A percentile compares a stretch with the other conserved stretches of the same genome.
Evolutionary conservation across 768 basidiomycete species (phyloP).

Genomic region (Boletus barrowsii): DNA sequence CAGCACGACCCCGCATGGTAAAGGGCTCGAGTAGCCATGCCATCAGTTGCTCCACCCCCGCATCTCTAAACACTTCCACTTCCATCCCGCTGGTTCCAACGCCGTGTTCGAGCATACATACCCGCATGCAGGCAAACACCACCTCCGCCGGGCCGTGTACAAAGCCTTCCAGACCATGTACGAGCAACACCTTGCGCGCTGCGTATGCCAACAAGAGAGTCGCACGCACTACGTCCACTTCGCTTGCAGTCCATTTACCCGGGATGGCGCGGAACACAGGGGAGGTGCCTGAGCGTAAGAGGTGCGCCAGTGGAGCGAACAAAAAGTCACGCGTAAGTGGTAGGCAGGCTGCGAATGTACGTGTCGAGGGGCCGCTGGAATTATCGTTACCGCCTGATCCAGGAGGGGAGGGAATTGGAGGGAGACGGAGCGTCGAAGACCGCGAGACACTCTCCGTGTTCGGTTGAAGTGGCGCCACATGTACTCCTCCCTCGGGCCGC

Average conservation of each 20-base stretch:
- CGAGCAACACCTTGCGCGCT: slow-evolving; percentile 43
- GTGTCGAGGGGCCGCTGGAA: not conserved
- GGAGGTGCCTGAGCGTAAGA: slow-evolving; percentile 75
- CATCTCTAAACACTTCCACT: slow-evolving; percentile 80
- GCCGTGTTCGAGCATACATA: slow-evolving; percentile 94
- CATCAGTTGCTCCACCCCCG: slow-evolving; percentile 57
- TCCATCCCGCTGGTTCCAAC: slow-evolving; percentile 21
- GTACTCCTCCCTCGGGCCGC: slow-evolving; percentile 36
- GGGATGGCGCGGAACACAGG: slow-evolving; percentile 69
- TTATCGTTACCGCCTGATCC: not conserved
- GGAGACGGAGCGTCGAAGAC: slow-evolving; percentile 53
- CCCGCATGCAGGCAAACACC: slow-evolving; percentile 82
- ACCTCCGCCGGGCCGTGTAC: slow-evolving; percentile 28
- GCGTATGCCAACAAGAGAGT: slow-evolving; percentile 60
- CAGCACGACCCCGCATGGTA: slow-evolving; percentile 25
- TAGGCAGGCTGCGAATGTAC: slow-evolving; percentile 33
- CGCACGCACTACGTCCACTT: slow-evolving; percentile 71
- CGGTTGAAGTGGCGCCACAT: slow-evolving; percentile 49
- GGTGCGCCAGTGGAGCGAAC: slow-evolving; percentile 66
- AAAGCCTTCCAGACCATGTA: slow-evolving; percentile 41
- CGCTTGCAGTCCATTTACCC: slow-evolving; percentile 70
- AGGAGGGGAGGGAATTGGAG: not conserved
- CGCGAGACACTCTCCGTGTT: slow-evolving; percentile 55
- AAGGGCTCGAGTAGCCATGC: slow-evolving; percentile 55
- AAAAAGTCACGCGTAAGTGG: slow-evolving; percentile 64